Conservation (phyloP, 2,329 filamentous ascomycete genomes). For the Aspergillus latus region DNA sequence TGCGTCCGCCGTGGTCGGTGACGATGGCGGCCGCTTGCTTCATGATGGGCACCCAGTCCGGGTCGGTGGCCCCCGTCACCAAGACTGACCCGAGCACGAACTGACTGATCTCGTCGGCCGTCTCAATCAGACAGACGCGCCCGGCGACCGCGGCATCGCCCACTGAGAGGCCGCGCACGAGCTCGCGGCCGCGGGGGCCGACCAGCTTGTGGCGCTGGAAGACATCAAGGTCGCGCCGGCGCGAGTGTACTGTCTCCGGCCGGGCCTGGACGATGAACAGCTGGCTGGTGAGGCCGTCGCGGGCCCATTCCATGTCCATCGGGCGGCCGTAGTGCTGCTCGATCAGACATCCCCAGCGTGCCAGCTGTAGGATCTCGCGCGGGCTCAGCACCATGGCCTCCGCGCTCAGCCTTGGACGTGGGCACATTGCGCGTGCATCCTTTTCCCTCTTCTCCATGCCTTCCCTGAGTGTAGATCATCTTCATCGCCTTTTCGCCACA, state of each 20-base stretch:
- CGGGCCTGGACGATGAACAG: slow-evolving; percentile 42
- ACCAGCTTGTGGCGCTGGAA: slow-evolving; percentile 37
- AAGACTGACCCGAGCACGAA: slow-evolving; percentile 38
- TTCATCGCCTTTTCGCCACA: slow-evolving; percentile 37
- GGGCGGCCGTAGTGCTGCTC: slow-evolving; percentile 39
- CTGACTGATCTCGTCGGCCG: slow-evolving; percentile 31
- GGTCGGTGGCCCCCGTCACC: slow-evolving; percentile 39
- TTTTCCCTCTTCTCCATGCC: neutral
- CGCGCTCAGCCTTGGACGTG: slow-evolving; percentile 38
- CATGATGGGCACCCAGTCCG: slow-evolving; percentile 44
- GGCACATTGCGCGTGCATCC: slow-evolving; percentile 35
- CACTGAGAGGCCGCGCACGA: slow-evolving; percentile 34
- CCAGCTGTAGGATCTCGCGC: slow-evolving; percentile 37
- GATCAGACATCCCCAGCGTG: slow-evolving; percentile 38
- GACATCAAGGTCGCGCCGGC: slow-evolving; percentile 23
- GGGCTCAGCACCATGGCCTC: slow-evolving; percentile 35
- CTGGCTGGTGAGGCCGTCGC: slow-evolving; percentile 27
- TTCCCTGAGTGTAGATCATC: slow-evolving; percentile 24
- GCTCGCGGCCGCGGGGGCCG: slow-evolving; percentile 27
- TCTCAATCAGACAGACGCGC: slow-evolving; percentile 34
- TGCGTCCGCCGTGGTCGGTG: slow-evolving; percentile 33
- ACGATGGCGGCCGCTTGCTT: slow-evolving; percentile 39
- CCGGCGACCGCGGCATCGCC: slow-evolving; percentile 38
- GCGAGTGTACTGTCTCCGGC: slow-evolving; percentile 41
- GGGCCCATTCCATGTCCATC: slow-evolving; percentile 46